Conservation (phyloP, 352 stramenopile species). For the Phytophthora cryptogea region DNA sequence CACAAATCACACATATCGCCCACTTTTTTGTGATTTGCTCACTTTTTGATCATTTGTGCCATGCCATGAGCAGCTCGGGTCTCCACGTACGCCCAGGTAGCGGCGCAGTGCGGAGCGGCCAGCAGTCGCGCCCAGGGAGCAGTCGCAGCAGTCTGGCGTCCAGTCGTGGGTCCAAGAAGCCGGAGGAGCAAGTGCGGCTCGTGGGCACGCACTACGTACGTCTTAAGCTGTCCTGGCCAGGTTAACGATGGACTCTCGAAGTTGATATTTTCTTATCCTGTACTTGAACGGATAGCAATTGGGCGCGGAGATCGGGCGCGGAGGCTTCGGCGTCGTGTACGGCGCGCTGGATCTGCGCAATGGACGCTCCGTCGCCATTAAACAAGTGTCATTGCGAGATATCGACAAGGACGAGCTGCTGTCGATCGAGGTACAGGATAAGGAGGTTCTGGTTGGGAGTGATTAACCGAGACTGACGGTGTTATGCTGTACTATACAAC, state of each 20-base stretch:
- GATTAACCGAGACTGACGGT: not conserved
- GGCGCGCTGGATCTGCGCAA: slow-evolving; percentile 86
- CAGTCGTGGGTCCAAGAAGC: slow-evolving; percentile 29
- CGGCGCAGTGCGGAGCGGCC: slow-evolving; percentile 13
- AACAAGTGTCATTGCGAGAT: slow-evolving; percentile 83
- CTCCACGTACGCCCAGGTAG: slow-evolving; percentile 33
- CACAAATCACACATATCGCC: too few relatives aligned
- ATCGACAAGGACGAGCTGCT: slow-evolving; percentile 86
- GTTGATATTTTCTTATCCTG: slow-evolving; percentile 10
- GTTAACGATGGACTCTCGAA: not conserved
- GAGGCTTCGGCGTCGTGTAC: slow-evolving; percentile 92
- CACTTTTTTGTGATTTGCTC: too few relatives aligned
- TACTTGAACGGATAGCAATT: slow-evolving; percentile 70
- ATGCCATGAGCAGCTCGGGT: slow-evolving; percentile 22
- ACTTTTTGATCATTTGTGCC: too few relatives aligned
- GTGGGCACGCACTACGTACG: slow-evolving; percentile 80
- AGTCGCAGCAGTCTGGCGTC: slow-evolving; percentile 22
- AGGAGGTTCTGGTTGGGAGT: not conserved
- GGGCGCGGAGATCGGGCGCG: slow-evolving; percentile 90
- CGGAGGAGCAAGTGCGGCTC: slow-evolving; percentile 63
- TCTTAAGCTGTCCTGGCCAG: not conserved
- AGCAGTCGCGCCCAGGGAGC: slow-evolving; percentile 18
- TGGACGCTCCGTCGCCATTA: slow-evolving; percentile 85
- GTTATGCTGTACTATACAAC: slow-evolving; percentile 9
- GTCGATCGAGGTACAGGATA: slow-evolving; percentile 67